A percentile compares a stretch with the other conserved stretches of the same genome.
phyloP scores from a whole-genome alignment of 108 stramenopile genomes.

The Aurantiochytrium sp. region DNA sequence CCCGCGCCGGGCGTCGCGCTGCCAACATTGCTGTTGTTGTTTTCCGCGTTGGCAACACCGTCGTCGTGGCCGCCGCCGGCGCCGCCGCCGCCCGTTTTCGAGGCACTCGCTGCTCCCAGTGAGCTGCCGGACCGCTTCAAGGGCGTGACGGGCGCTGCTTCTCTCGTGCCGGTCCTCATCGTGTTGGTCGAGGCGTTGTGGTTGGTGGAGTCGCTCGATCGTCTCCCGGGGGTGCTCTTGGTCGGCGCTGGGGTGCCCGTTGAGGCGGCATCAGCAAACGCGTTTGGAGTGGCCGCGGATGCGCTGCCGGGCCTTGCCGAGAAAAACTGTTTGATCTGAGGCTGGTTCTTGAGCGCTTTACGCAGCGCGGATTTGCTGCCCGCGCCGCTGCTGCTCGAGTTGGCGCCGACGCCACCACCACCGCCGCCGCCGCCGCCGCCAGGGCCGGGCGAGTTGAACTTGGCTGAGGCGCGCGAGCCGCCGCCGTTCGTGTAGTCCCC shows the following conservation, averaged over 20 bases:
- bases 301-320: background rate
- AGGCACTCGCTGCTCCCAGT: too few relatives aligned
- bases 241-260: background rate
- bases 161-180: background rate
- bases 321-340: constrained; percentile 12
- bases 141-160: background rate
- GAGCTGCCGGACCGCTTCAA: too few relatives aligned
- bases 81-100: too few relatives aligned
- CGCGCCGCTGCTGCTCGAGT: background rate
- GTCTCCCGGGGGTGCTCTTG: too few relatives aligned
- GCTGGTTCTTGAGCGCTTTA: constrained; percentile 24
- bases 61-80: too few relatives aligned
- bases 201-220: too few relatives aligned
- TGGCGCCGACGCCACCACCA: background rate
- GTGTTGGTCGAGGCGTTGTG: too few relatives aligned
- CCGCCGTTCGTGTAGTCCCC: background rate
- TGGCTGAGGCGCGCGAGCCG: background rate
- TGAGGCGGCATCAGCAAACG: too few relatives aligned
- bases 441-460: background rate
- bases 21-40: background rate
- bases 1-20: too few relatives aligned
- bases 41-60: background rate
- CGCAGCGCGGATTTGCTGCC: background rate
- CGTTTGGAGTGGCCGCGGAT: background rate
- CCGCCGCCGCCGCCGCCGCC: background rate